Evolutionary conservation across 495 filamentous ascomycete species (phyloP), one percentile per base, ranked within the genome.

Genomic region (Penicillium dipodomyicola): DNA sequence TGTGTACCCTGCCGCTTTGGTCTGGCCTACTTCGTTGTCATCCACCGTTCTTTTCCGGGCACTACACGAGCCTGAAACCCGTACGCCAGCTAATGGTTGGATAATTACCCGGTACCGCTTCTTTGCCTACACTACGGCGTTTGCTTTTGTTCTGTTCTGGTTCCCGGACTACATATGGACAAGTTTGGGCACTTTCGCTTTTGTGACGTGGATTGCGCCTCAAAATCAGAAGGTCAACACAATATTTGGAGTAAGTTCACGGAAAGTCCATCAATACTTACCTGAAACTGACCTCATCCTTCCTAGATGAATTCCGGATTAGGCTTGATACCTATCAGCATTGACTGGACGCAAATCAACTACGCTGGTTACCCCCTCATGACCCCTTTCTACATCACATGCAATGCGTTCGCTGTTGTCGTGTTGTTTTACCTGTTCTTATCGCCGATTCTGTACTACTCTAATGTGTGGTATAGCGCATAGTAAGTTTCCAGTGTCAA

Each of bases 151-250:
- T 73, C 79, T 64, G 64, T 94, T 91, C 68, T 92, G 91, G 68
- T 73, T 92, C 6, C 90, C 90, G 1, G 90, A 88, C 5, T 80
- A 92, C 8, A 72, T 93, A 48, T 81, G 91, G 72, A 89, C 89
- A 11, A 83, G 77, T 62, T 66, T 87, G 8, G 82, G 80, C 64
- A 74, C 81, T 4, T 85, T 86, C 54, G 81, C 83, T 20, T 85
- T 86, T 57, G 71, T 81, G 40, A 86, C 85, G 2, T 87, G 83
- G 83, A 72, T 86, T 33, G 72, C 68, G 6, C 84, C 85, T 5
- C 62, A 86, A 29, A 86, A 78, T 56, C 72, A 78, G 2, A 76
- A 85, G 10, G 69, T 86, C 32, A 87, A 86, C 52, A 83, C 85
- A 58, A 41, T 87, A 15, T 87, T 86, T 63, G 88, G 87, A 4